Percentiles rank a stretch among this genome's conserved stretches.
Evolutionary conservation across 2,329 filamentous ascomycete genomes (phyloP).

Genomic region (Phialemoniopsis sp.): DNA sequence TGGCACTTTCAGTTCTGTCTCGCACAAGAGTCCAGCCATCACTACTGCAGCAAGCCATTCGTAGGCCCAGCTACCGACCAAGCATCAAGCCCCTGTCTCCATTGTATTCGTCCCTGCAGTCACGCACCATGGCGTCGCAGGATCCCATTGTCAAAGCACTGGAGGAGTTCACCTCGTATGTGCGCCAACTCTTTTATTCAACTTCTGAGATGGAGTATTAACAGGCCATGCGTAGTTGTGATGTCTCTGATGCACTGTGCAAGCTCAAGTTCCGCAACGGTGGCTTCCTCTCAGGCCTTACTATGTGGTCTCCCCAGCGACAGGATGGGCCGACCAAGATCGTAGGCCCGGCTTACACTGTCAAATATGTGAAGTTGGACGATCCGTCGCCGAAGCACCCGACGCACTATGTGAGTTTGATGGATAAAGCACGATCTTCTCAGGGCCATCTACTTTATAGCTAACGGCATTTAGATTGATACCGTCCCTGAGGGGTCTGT

Average conservation of each 20-base stretch:
- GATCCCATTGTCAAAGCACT: slow-evolving; percentile 24
- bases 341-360: slow-evolving; percentile 50
- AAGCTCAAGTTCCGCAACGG: slow-evolving; percentile 44
- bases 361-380: slow-evolving; percentile 42
- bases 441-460: neutral
- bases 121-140: slow-evolving; percentile 1
- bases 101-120: no score
- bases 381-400: slow-evolving; percentile 39
- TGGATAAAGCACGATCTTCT: neutral
- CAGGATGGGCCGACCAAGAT: slow-evolving; percentile 48
- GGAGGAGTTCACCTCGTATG: slow-evolving; percentile 25
- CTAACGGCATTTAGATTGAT: slow-evolving; percentile 38
- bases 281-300: slow-evolving; percentile 49
- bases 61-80: no score
- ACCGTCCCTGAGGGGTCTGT: slow-evolving; percentile 39
- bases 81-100: no score
- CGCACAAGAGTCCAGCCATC: no score
- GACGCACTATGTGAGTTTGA: slow-evolving; percentile 36
- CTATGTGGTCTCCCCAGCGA: slow-evolving; percentile 48
- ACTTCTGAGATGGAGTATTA: neutral
- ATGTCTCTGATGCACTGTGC: slow-evolving; percentile 46
- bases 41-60: no score
- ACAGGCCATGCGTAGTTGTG: slow-evolving; percentile 27
- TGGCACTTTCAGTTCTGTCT: no score
- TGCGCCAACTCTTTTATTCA: neutral